A percentile compares a stretch with the other conserved stretches of the same genome.
These are phyloP conservation scores for Phytopythium mirpurense DNA, from an alignment of 352 stramenopile genomes.

Conservation along the genomic window DNA sequence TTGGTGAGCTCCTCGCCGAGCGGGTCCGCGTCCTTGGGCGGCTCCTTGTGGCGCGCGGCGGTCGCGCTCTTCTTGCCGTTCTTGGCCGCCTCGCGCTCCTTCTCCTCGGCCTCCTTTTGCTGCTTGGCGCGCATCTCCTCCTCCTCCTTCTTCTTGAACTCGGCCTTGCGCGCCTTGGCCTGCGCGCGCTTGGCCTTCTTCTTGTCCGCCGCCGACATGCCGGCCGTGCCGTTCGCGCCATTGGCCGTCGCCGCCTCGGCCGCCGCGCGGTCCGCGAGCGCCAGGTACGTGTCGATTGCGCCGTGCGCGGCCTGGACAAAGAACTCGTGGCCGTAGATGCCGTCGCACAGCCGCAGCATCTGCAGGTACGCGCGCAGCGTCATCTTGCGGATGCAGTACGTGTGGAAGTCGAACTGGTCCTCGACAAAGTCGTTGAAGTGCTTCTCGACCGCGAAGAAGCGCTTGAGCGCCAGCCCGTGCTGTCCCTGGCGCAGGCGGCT, in stretches of 20 bases:
- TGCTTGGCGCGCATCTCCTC: constrained; percentile 68
- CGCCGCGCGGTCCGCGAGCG: constrained; percentile 69
- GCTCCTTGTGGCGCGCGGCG: constrained; percentile 34
- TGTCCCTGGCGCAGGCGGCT: constrained; percentile 58
- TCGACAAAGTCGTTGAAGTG: constrained; percentile 98
- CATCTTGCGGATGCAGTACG: constrained; percentile 98
- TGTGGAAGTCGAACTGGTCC: constrained; percentile 99
- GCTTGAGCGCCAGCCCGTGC: constrained; percentile 90
- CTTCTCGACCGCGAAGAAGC: constrained; percentile 93
- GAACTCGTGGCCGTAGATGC: constrained; percentile 86
- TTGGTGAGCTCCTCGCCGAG: constrained; percentile 61
- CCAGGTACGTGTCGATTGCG: constrained; percentile 88
- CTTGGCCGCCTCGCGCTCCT: constrained; percentile 59
- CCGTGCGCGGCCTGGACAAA: constrained; percentile 87
- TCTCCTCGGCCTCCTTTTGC: constrained; percentile 75
- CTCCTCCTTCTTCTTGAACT: constrained; percentile 86
- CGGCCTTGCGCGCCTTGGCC: constrained; percentile 83
- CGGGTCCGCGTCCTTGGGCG: constrained; percentile 61
- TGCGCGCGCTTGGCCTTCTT: constrained; percentile 89
- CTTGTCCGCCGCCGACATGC: constrained; percentile 91
- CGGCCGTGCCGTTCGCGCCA: constrained; percentile 57
- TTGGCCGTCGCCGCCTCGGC: constrained; percentile 27
- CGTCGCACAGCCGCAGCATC: constrained; percentile 93
- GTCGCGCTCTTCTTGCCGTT: constrained; percentile 53
- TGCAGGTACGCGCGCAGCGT: constrained; percentile 95